Conservation (phyloP, 805 yeast species). For the Suhomyces faveliae region DNA sequence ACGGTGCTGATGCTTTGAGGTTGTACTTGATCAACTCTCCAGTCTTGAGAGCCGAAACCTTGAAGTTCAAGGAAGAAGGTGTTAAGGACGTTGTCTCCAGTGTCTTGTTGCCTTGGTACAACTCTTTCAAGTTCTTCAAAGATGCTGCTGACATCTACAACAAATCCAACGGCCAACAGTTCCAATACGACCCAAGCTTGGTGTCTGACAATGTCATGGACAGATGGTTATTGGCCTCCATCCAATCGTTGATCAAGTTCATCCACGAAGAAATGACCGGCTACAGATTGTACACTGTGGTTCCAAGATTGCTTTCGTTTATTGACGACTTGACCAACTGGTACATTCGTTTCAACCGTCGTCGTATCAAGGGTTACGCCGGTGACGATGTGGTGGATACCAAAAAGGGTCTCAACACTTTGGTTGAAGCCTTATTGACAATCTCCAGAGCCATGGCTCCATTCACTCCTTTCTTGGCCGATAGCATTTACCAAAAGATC, state of each 20-base stretch:
- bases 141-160: slow-evolving; percentile 85
- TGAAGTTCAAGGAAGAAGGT: slow-evolving; percentile 98
- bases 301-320: slow-evolving; percentile 82
- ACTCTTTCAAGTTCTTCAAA: slow-evolving; percentile 93
- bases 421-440: slow-evolving; percentile 85
- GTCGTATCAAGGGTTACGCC: slow-evolving; percentile 85
- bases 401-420: slow-evolving; percentile 80
- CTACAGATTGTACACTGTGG: slow-evolving; percentile 93
- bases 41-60: slow-evolving; percentile 92
- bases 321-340: slow-evolving; percentile 96
- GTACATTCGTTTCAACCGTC: slow-evolving; percentile 98
- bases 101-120: slow-evolving; percentile 98
- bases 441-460: slow-evolving; percentile 98
- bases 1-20: slow-evolving; percentile 98
- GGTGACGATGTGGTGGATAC: slow-evolving; percentile 85
- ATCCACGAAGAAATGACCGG: slow-evolving; percentile 88
- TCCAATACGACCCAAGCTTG: slow-evolving; percentile 64
- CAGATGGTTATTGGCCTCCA: slow-evolving; percentile 94
- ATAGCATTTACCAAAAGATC: slow-evolving; percentile 79
- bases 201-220: slow-evolving; percentile 90
- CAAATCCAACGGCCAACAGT: slow-evolving; percentile 70
- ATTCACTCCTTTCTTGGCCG: slow-evolving; percentile 95
- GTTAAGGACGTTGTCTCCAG: slow-evolving; percentile 96
- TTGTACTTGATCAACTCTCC: slow-evolving; percentile 96
- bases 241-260: slow-evolving; percentile 83